These are phyloP conservation scores for Melanogaster broomeanus DNA, from an alignment of 768 basidiomycete genomes.

Conservation along the genomic window DNA sequence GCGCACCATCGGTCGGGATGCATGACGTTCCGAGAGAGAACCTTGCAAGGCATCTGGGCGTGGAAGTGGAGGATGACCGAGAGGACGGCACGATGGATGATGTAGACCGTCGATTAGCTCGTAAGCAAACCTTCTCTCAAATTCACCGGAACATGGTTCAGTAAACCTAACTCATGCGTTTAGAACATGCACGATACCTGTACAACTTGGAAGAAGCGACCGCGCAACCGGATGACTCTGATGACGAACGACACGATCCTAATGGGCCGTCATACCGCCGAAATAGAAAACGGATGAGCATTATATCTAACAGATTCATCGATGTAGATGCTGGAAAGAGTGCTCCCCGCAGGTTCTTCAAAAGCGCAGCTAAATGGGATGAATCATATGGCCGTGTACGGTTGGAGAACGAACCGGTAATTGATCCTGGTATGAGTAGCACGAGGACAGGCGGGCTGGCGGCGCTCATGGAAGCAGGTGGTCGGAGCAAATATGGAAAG, in stretches of 20 bases:
- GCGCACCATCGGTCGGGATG: constrained; percentile 85
- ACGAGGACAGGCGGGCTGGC: constrained; percentile 13
- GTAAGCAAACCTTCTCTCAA: constrained; percentile 44
- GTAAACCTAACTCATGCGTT: not conserved
- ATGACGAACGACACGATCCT: constrained; percentile 50
- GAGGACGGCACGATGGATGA: constrained; percentile 52
- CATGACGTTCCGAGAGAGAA: constrained; percentile 79
- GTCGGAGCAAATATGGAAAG: constrained; percentile 11
- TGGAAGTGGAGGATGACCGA: constrained; percentile 44
- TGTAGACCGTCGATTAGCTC: constrained; percentile 67
- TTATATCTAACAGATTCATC: constrained; percentile 61
- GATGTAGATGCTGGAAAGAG: constrained; percentile 41
- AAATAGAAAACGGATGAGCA: constrained; percentile 64
- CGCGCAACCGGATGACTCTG: constrained; percentile 47
- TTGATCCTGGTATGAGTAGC: constrained; percentile 18
- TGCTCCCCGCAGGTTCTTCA: constrained; percentile 56
- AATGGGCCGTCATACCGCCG: constrained; percentile 44
- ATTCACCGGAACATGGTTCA: not conserved
- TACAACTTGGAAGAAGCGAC: constrained; percentile 58
- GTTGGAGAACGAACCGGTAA: constrained; percentile 21
- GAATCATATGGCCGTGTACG: constrained; percentile 25
- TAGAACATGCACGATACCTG: constrained; percentile 68
- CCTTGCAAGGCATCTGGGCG: constrained; percentile 61
- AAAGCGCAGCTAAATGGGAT: constrained; percentile 44
- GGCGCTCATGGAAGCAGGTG: constrained; percentile 29